phyloP scores from a whole-genome alignment of 495 filamentous ascomycete genomes.

The Hapsidospora chrysogenum region DNA sequence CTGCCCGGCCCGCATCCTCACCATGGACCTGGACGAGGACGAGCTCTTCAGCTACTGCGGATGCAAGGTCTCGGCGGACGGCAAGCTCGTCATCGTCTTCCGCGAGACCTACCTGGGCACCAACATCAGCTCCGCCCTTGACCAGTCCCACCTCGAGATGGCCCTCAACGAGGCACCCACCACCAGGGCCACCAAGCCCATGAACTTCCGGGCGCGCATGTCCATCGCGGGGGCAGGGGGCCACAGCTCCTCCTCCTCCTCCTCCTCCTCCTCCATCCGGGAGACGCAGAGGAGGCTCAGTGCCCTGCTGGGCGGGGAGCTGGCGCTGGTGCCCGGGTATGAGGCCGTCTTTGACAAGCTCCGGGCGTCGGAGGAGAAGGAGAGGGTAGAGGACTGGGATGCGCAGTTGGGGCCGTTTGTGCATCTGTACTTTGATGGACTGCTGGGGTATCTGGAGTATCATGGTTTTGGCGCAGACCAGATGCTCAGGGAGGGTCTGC shows the following conservation, averaged over 20 bases:
- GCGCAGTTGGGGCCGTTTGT: constrained; percentile 16
- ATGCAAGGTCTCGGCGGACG: constrained; percentile 21
- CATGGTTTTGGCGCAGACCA: constrained; percentile 32
- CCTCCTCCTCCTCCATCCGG: constrained; percentile 15
- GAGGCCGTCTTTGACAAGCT: constrained; percentile 32
- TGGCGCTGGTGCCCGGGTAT: constrained; percentile 27
- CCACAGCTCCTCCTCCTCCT: no score
- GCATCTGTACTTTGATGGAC: constrained; percentile 21
- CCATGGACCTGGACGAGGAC: constrained; percentile 26
- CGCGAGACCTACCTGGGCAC: constrained; percentile 20
- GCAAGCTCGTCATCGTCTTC: constrained; percentile 31
- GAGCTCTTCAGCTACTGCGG: constrained; percentile 26
- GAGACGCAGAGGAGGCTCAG: constrained; percentile 17
- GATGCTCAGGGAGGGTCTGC: constrained; percentile 25
- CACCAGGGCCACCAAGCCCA: constrained; percentile 8
- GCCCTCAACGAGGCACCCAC: constrained; percentile 27
- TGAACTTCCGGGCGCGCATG: constrained; percentile 26
- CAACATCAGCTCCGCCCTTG: constrained; percentile 23
- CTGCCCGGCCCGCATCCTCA: constrained; percentile 23
- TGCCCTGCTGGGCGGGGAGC: constrained; percentile 21
- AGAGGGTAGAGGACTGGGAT: constrained; percentile 26
- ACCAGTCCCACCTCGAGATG: constrained; percentile 15
- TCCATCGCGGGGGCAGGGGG: constrained; percentile 29
- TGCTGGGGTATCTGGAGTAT: constrained; percentile 11
- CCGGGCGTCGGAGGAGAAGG: constrained; percentile 11